These are phyloP conservation scores for Mytilinidion resinicola DNA, from an alignment of 495 filamentous ascomycete species.

Conservation along the genomic window DNA sequence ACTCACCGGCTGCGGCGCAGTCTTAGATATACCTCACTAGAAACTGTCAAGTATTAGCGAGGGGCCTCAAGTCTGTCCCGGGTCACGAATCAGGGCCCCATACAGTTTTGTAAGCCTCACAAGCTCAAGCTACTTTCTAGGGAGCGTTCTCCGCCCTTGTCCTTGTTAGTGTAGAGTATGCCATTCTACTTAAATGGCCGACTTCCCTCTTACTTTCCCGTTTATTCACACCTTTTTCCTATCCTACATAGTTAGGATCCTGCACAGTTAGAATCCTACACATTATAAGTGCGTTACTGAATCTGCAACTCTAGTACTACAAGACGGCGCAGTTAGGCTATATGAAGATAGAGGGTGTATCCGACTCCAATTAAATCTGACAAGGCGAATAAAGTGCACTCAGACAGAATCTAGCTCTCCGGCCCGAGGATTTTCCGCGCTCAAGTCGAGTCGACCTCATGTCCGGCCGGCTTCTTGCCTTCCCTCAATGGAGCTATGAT, in stretches of 20 bases:
- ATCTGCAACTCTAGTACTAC: background rate
- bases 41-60: too few relatives aligned
- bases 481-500: background rate
- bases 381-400: background rate
- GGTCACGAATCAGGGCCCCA: too few relatives aligned
- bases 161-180: background rate
- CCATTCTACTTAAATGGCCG: background rate
- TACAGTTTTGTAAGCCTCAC: too few relatives aligned
- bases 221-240: background rate
- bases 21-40: too few relatives aligned
- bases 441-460: background rate
- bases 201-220: background rate
- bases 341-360: background rate
- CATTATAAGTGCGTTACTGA: background rate
- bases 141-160: background rate
- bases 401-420: background rate
- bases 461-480: background rate
- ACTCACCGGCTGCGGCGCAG: background rate
- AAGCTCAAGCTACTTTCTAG: too few relatives aligned
- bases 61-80: too few relatives aligned
- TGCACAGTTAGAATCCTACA: background rate
- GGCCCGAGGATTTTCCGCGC: background rate
- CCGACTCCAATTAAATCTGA: background rate
- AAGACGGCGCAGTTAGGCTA: background rate
- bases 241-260: too few relatives aligned